These are phyloP conservation scores for Hirschfeldia incana DNA, from an alignment of 345 rosid species.

Conservation along the genomic window DNA sequence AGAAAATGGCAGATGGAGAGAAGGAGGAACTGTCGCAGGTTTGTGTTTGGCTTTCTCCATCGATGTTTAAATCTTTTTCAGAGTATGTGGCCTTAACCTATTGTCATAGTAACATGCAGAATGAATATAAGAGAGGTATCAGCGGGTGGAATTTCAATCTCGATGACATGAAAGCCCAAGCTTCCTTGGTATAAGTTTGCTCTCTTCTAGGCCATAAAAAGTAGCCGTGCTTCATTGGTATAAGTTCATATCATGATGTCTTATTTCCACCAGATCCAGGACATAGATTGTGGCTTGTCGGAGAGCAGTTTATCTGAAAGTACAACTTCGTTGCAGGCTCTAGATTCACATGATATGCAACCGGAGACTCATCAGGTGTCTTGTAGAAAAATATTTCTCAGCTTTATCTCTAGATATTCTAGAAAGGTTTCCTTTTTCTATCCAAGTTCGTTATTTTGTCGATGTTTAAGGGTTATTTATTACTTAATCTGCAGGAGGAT, in stretches of 20 bases:
- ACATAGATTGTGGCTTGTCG: constrained; percentile 57
- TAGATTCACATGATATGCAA: constrained; percentile 57
- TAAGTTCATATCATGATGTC: background rate
- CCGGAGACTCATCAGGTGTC: constrained; percentile 43
- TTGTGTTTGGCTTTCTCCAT: constrained; percentile 16
- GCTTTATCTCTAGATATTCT: background rate
- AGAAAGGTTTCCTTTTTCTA: constrained; percentile 11
- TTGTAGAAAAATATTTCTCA: constrained; percentile 18
- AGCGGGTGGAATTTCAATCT: constrained; percentile 98
- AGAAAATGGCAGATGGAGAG: constrained; percentile 95
- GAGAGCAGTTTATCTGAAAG: constrained; percentile 58
- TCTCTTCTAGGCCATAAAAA: constrained; percentile 11
- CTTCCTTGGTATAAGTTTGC: constrained; percentile 72
- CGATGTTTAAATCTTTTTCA: constrained; percentile 1
- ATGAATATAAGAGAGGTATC: constrained; percentile 95
- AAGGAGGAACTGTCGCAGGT: constrained; percentile 98
- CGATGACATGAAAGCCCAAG: constrained; percentile 97
- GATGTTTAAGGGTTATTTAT: constrained; percentile 27
- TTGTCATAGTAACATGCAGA: constrained; percentile 54
- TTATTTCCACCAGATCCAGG: constrained; percentile 70
- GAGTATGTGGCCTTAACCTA: constrained; percentile 32
- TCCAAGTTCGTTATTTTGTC: constrained; percentile 5
- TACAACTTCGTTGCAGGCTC: constrained; percentile 49
- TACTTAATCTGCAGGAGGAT: constrained; percentile 56
- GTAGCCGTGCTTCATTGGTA: constrained; percentile 13